Evolutionary conservation across 345 rosid genomes (phyloP).

Genomic region (Noccaea caerulescens): DNA sequence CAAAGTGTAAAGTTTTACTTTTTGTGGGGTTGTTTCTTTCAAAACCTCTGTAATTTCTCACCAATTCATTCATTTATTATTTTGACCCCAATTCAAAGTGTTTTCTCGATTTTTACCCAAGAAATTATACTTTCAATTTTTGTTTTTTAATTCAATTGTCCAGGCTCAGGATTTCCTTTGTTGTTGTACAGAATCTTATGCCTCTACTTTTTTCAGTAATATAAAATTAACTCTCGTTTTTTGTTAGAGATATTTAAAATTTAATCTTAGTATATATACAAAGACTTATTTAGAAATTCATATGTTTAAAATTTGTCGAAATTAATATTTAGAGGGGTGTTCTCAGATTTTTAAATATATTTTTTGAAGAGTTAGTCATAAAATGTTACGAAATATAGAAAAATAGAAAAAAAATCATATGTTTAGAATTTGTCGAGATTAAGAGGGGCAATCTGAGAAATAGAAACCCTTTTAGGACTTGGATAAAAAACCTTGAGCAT

Average conservation of each 20-base stretch:
- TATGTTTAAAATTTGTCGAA: background rate
- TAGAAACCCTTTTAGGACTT: constrained; percentile 17
- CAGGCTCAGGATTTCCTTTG: background rate
- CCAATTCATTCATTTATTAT: constrained; percentile 41
- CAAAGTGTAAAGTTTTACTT: constrained; percentile 38
- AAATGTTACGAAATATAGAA: too few relatives aligned
- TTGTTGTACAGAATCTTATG: constrained; percentile 8
- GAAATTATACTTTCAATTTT: too few relatives aligned
- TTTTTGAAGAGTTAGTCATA: too few relatives aligned
- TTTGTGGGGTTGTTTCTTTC: constrained; percentile 42
- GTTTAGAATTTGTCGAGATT: background rate
- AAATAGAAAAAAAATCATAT: background rate
- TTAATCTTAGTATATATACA: too few relatives aligned
- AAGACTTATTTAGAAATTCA: background rate
- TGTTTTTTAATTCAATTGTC: too few relatives aligned
- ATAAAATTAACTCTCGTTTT: background rate
- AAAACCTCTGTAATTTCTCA: constrained; percentile 14
- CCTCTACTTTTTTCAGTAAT: background rate
- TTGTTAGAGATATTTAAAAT: too few relatives aligned
- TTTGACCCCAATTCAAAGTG: constrained; percentile 31
- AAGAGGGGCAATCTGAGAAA: background rate
- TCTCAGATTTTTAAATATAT: too few relatives aligned
- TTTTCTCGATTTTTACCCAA: constrained; percentile 17
- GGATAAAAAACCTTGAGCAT: constrained; percentile 28
- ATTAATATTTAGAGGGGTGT: too few relatives aligned